Base-by-base conservation (phyloP, 2,329 filamentous ascomycete genomes). In the Fusarium hainanense region DNA sequence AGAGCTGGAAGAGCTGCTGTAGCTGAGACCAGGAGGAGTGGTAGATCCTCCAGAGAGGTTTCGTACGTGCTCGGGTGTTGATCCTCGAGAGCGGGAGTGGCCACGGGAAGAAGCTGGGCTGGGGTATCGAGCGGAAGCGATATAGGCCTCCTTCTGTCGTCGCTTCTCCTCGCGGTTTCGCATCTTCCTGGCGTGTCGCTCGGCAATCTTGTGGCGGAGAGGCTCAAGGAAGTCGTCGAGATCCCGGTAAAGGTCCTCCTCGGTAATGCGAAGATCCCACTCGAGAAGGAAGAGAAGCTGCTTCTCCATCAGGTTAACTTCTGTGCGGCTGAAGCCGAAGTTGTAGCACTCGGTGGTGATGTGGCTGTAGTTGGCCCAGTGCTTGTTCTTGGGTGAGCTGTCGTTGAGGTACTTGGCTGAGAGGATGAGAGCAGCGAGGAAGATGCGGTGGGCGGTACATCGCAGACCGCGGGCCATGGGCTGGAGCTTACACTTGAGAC, bases 231-330 rank as follows among this genome's bases (percentile, higher is more conserved):
- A 98, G 43, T 88, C 88, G 74, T 98, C 93, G 42, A 98, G 87
- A 79, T 97, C 93, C 71, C 85, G 86, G 84, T 97, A 93, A 44
- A 99, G 90, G 75, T 98, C 94, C 58, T 94, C 87, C 77, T 94
- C 89, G 43, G 86, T 90, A 77, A 99, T 94, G 72, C 93, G 88
- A 65, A 97, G 88, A 73, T 99, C 93, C 93, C 94, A 99, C 79
- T 98, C 93, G 47, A 99, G 87, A 44, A 99, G 88, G 84, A 93
- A 96, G 54, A 99, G 90, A 30, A 99, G 88, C 83, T 99, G 96
- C 87, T 97, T 97, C 87, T 99, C 96, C 96, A 99, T 99, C 68
- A 98, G 87, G 85, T 99, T 99, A 76, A 99, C 96, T 83, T 99
- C 96, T 37, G 93, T 96, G 73, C 94, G 87, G 76, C 90, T 95